phyloP scores from a whole-genome alignment of 257 asterid genomes.

The Gentiana macrophylla region DNA sequence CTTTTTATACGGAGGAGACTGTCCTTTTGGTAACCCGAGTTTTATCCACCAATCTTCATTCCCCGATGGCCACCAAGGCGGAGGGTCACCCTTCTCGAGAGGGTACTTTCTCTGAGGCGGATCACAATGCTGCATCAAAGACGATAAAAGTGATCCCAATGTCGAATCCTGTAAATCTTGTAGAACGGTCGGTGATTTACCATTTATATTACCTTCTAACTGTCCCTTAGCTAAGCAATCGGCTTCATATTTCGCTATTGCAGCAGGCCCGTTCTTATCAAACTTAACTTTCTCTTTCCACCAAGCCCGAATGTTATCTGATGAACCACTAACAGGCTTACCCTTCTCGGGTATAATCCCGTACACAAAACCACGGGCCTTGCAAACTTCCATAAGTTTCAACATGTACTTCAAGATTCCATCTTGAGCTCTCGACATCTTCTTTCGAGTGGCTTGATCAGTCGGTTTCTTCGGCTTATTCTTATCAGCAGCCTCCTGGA shows the following conservation, averaged over 20 bases:
- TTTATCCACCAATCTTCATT: slow-evolving; percentile 62
- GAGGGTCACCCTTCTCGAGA: slow-evolving; percentile 45
- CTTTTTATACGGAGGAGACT: slow-evolving; percentile 47
- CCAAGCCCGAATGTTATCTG: slow-evolving; percentile 68
- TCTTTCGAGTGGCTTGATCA: slow-evolving; percentile 62
- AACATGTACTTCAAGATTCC: slow-evolving; percentile 74
- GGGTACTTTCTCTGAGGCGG: slow-evolving; percentile 70
- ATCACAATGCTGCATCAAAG: slow-evolving; percentile 61
- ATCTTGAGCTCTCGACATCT: slow-evolving; percentile 71
- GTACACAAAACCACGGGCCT: slow-evolving; percentile 63
- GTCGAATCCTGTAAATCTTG: slow-evolving; percentile 66
- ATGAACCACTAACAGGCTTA: slow-evolving; percentile 62
- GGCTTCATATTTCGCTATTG: slow-evolving; percentile 51
- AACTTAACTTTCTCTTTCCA: slow-evolving; percentile 75
- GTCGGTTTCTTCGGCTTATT: slow-evolving; percentile 37
- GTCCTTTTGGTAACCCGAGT: slow-evolving; percentile 43
- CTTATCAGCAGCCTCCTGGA: slow-evolving; percentile 43
- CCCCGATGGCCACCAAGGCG: slow-evolving; percentile 88
- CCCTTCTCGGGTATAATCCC: slow-evolving; percentile 82
- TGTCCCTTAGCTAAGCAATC: slow-evolving; percentile 33
- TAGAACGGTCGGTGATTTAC: slow-evolving; percentile 28
- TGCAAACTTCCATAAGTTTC: slow-evolving; percentile 75
- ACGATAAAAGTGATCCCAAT: slow-evolving; percentile 52
- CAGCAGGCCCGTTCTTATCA: slow-evolving; percentile 64
- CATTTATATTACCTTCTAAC: slow-evolving; percentile 21